phyloP scores from a whole-genome alignment of 352 stramenopile genomes.

The Globisporangium apiculatum region DNA sequence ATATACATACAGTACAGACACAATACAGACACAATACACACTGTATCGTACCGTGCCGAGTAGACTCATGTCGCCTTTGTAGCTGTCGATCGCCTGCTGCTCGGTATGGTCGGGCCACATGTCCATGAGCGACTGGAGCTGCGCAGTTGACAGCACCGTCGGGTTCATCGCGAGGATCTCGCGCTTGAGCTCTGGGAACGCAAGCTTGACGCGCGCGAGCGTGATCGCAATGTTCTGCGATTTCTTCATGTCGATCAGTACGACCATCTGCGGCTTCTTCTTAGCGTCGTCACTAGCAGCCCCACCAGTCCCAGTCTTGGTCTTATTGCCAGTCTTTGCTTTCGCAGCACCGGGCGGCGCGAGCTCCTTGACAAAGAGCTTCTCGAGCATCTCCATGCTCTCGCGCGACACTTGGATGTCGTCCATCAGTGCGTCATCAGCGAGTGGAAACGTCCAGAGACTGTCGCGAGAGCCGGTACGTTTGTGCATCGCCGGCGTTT shows the following conservation, averaged over 20 bases:
- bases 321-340: conserved; percentile 21
- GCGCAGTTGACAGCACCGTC: conserved; percentile 64
- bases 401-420: conserved; percentile 58
- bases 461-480: conserved; percentile 39
- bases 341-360: conserved; percentile 14
- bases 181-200: conserved; percentile 58
- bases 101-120: conserved; percentile 80
- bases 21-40: neutral
- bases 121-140: conserved; percentile 77
- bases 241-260: conserved; percentile 86
- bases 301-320: conserved; percentile 12
- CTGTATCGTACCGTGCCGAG: conserved; percentile 34
- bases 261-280: conserved; percentile 67
- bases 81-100: conserved; percentile 60
- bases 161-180: conserved; percentile 75
- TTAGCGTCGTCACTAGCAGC: conserved; percentile 15
- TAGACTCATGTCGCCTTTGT: conserved; percentile 45
- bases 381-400: conserved; percentile 65
- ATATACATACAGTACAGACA: too few species aligned
- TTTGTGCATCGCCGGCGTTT: conserved; percentile 17
- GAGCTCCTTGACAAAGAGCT: conserved; percentile 63
- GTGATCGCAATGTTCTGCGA: conserved; percentile 86
- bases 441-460: conserved; percentile 42
- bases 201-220: conserved; percentile 65
- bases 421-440: conserved; percentile 29